A percentile compares a stretch with the other conserved stretches of the same genome.
These are phyloP conservation scores for Coemansia sp. DNA, from an alignment of 192 early-diverging fungal genomes.

Conservation along the genomic window DNA sequence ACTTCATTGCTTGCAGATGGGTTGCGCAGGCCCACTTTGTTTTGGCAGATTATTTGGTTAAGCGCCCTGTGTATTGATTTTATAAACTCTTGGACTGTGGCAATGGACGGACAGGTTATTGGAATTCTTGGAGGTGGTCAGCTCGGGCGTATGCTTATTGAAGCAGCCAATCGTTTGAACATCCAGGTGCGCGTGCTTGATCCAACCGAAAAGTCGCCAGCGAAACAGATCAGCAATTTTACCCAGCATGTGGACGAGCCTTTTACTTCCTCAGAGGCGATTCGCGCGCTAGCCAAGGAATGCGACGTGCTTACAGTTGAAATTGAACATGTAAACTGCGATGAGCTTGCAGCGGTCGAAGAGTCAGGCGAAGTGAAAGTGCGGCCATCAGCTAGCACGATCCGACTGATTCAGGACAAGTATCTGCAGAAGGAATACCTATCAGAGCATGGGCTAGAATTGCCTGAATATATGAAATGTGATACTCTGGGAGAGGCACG, in stretches of 20 bases:
- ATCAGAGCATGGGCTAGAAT: conserved; percentile 61
- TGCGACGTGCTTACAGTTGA: conserved; percentile 92
- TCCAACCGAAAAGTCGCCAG: conserved; percentile 69
- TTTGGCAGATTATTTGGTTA: too few species aligned
- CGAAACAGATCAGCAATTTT: conserved; percentile 76
- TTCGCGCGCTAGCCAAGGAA: conserved; percentile 70
- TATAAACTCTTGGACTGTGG: background rate
- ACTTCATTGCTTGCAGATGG: too few species aligned
- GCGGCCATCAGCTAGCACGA: conserved; percentile 79
- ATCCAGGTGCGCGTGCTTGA: conserved; percentile 85
- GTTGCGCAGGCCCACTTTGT: too few species aligned
- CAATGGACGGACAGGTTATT: conserved; percentile 44
- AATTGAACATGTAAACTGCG: conserved; percentile 91
- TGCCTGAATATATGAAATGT: conserved; percentile 58
- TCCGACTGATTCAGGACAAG: conserved; percentile 96
- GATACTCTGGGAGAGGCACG: conserved; percentile 52
- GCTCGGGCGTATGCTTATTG: conserved; percentile 95
- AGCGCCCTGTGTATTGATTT: too few species aligned
- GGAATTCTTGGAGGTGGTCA: conserved; percentile 86
- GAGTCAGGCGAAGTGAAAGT: conserved; percentile 63
- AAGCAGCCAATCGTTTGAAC: conserved; percentile 91
- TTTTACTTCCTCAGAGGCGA: conserved; percentile 79
- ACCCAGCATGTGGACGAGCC: conserved; percentile 74
- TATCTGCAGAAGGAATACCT: conserved; percentile 86
- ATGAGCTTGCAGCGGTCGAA: conserved; percentile 58